These are phyloP conservation scores for Mycena capillaripes DNA, from an alignment of 768 basidiomycete species.

Conservation along the genomic window DNA sequence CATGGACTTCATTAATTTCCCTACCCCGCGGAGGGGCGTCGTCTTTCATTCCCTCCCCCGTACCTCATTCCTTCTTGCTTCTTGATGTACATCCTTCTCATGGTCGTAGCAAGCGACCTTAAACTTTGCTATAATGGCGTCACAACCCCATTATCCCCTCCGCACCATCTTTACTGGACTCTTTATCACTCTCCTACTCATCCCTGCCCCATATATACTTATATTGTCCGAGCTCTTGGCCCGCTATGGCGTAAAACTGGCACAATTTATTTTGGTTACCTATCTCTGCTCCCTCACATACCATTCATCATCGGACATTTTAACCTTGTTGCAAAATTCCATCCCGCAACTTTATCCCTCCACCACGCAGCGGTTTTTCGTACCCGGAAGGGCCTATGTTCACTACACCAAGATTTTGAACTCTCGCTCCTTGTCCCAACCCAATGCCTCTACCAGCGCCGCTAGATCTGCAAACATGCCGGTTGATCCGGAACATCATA, in stretches of 20 bases:
- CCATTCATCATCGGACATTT: not conserved
- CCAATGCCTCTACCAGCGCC: too few relatives aligned
- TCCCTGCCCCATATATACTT: not conserved
- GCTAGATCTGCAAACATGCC: too few relatives aligned
- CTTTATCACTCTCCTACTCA: not conserved
- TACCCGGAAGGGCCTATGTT: not conserved
- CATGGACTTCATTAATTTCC: too few relatives aligned
- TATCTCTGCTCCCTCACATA: not conserved
- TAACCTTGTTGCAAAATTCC: not conserved
- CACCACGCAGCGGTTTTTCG: not conserved
- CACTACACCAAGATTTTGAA: not conserved
- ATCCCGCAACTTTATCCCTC: not conserved
- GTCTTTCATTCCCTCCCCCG: too few relatives aligned
- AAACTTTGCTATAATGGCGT: conserved; percentile 12
- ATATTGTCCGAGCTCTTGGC: not conserved
- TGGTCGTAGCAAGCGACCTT: conserved; percentile 23
- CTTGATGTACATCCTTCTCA: too few relatives aligned
- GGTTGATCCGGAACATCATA: too few relatives aligned
- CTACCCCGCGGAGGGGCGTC: too few relatives aligned
- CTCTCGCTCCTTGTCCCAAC: not conserved
- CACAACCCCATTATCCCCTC: not conserved
- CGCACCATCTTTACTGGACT: not conserved
- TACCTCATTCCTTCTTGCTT: too few relatives aligned
- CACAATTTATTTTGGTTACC: not conserved
- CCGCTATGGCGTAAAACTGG: conserved; percentile 10